These are phyloP conservation scores for Trichoderma polysporum DNA, from an alignment of 2,329 filamentous ascomycete genomes.

Conservation along the genomic window DNA sequence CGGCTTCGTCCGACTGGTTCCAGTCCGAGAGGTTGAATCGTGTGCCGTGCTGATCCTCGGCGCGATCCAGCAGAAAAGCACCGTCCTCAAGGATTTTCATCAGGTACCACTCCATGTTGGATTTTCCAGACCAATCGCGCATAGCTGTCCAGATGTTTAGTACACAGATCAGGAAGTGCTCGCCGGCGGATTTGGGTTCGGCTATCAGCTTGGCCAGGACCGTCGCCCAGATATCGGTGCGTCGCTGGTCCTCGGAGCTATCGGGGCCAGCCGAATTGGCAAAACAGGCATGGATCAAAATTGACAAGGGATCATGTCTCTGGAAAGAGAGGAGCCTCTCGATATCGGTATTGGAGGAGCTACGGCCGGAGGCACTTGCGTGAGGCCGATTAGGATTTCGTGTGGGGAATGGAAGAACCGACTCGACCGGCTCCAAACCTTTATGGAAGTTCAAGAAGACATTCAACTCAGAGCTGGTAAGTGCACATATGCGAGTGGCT, in stretches of 20 bases:
- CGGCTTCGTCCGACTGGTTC: conserved; percentile 75
- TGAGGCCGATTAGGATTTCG: conserved; percentile 48
- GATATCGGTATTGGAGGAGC: conserved; percentile 60
- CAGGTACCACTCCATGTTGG: conserved; percentile 89
- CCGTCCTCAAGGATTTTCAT: conserved; percentile 94
- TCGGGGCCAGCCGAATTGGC: conserved; percentile 80
- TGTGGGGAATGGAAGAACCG: conserved; percentile 71
- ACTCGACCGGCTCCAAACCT: conserved; percentile 77
- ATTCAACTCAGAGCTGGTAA: conserved; percentile 74
- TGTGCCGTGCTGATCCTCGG: conserved; percentile 73
- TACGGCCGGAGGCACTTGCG: conserved; percentile 45
- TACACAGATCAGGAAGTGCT: conserved; percentile 78
- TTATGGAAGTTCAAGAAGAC: conserved; percentile 77
- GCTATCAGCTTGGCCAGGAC: conserved; percentile 80
- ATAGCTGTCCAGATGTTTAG: conserved; percentile 85
- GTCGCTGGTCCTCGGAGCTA: conserved; percentile 74
- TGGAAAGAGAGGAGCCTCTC: conserved; percentile 87
- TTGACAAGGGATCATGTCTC: conserved; percentile 80
- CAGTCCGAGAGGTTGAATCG: conserved; percentile 70
- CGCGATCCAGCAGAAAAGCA: conserved; percentile 82
- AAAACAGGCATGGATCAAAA: conserved; percentile 85
- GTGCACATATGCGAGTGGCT: conserved; percentile 73
- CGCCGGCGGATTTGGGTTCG: conserved; percentile 71
- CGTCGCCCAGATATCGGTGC: conserved; percentile 85
- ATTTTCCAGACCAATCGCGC: conserved; percentile 85